Conservation (phyloP, 2,329 filamentous ascomycete species). For the Fusarium pseudocircinatum region DNA sequence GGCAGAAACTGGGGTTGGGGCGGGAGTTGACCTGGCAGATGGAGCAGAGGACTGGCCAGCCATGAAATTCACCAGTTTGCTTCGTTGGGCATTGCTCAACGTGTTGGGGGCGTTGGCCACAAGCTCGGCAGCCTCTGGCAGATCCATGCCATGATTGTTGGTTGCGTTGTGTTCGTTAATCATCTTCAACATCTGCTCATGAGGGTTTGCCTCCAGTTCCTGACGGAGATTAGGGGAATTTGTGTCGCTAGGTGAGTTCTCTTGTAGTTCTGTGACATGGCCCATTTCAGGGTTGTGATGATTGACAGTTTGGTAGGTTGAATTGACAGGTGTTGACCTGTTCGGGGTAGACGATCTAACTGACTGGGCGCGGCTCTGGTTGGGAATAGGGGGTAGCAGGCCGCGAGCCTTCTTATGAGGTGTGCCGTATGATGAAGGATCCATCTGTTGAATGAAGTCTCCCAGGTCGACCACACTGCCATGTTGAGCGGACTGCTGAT, state of each 20-base stretch:
- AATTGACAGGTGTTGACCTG: slow-evolving; percentile 20
- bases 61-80: slow-evolving; percentile 68
- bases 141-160: slow-evolving; percentile 58
- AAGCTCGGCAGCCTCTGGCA: slow-evolving; percentile 61
- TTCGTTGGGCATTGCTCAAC: slow-evolving; percentile 66
- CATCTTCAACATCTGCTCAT: slow-evolving; percentile 71
- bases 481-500: slow-evolving; percentile 56
- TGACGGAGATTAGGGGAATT: slow-evolving; percentile 62
- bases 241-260: slow-evolving; percentile 58
- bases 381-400: slow-evolving; percentile 64
- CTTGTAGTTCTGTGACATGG: slow-evolving; percentile 69
- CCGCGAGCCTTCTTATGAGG: slow-evolving; percentile 62
- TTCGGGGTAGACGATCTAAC: slow-evolving; percentile 34
- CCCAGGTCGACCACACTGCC: slow-evolving; percentile 70
- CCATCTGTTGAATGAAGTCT: slow-evolving; percentile 63
- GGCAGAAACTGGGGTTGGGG: slow-evolving; percentile 19
- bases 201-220: slow-evolving; percentile 66
- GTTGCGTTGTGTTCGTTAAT: slow-evolving; percentile 71
- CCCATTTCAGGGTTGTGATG: slow-evolving; percentile 58
- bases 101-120: slow-evolving; percentile 65
- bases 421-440: slow-evolving; percentile 53
- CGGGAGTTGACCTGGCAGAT: slow-evolving; percentile 36
- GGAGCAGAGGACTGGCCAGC: slow-evolving; percentile 53
- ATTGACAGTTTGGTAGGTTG: slow-evolving; percentile 39
- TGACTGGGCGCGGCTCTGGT: slow-evolving; percentile 45